Conservation (phyloP, 352 stramenopile genomes). For the Phytopythium mirpurense region DNA sequence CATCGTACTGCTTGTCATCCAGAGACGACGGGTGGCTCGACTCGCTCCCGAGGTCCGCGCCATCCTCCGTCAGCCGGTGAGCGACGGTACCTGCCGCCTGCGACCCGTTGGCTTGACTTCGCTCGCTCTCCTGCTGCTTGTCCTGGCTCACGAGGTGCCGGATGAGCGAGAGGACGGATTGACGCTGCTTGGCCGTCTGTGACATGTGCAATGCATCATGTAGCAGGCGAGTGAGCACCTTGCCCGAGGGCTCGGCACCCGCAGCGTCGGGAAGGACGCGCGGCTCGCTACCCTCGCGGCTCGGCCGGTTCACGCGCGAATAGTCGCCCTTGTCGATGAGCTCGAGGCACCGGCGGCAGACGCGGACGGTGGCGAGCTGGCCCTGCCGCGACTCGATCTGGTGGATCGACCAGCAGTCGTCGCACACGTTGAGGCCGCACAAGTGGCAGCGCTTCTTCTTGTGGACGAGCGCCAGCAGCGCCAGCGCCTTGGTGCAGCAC, state of each 20-base stretch:
- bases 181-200: conserved; percentile 9
- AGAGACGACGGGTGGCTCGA: neutral
- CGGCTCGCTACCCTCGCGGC: conserved; percentile 10
- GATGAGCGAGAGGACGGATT: conserved; percentile 20
- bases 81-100: neutral
- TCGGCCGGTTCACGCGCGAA: conserved; percentile 18
- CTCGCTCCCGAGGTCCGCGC: conserved; percentile 7
- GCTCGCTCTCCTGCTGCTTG: neutral
- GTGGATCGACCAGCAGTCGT: conserved; percentile 19
- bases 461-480: conserved; percentile 8
- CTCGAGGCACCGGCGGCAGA: conserved; percentile 19
- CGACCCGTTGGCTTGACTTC: neutral
- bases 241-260: conserved; percentile 5
- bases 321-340: conserved; percentile 20
- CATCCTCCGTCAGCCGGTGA: conserved; percentile 10
- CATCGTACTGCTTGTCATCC: conserved; percentile 8
- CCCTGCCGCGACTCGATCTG: conserved; percentile 16
- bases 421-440: conserved; percentile 22
- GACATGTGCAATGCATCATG: conserved; percentile 26
- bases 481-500: conserved; percentile 36
- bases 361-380: conserved; percentile 11
- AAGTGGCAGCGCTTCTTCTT: conserved; percentile 22
- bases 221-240: conserved; percentile 15
- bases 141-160: conserved; percentile 20
- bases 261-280: conserved; percentile 1